Evolutionary conservation across 1,284 basidiomycete genomes (phyloP).

Genomic region (Sanghuangporus baumii): DNA sequence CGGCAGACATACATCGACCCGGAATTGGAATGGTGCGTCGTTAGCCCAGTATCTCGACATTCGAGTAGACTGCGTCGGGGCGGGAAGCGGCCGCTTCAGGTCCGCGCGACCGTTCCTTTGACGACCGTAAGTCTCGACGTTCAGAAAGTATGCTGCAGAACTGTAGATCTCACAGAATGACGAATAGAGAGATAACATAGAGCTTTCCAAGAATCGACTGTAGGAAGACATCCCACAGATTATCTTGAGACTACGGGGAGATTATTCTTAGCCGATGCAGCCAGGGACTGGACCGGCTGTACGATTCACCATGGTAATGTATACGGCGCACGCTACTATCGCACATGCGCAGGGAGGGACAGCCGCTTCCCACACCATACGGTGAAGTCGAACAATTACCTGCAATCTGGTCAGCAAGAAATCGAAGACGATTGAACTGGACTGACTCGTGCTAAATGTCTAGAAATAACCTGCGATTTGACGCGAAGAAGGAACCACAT

Average conservation of each 20-base stretch:
- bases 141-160: neutral
- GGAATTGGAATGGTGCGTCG: neutral
- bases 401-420: constrained; percentile 2
- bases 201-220: constrained; percentile 30
- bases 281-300: neutral
- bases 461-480: constrained; percentile 24
- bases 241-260: constrained; percentile 21
- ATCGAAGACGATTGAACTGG: neutral
- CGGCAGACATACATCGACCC: constrained; percentile 6
- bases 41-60: constrained; percentile 9
- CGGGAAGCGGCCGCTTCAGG: neutral
- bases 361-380: constrained; percentile 29
- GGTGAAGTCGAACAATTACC: constrained; percentile 24
- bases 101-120: constrained; percentile 16
- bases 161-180: constrained; percentile 24
- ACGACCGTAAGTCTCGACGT: neutral
- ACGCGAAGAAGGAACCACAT: constrained; percentile 26
- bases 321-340: constrained; percentile 24
- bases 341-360: constrained; percentile 29
- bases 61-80: neutral
- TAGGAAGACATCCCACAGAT: constrained; percentile 28
- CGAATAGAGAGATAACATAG: constrained; percentile 30
- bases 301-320: constrained; percentile 22
- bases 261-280: neutral
- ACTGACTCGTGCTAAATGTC: constrained; percentile 25